Percentiles rank a stretch among this genome's conserved stretches.
phyloP scores from a whole-genome alignment of 2,329 filamentous ascomycete species.

The Phaeosphaeriaceae sp. region DNA sequence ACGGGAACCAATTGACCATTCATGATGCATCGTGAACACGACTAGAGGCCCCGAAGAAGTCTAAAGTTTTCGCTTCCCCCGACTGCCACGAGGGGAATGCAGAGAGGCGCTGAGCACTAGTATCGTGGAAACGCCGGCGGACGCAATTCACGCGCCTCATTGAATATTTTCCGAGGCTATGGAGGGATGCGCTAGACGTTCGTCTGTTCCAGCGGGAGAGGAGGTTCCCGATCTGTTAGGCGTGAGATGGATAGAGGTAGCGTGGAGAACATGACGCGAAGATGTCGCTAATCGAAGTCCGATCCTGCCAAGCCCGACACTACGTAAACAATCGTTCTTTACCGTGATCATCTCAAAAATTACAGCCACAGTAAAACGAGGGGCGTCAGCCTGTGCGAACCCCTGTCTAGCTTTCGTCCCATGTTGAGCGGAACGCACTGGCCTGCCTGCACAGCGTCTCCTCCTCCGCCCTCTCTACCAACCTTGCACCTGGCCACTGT shows the following conservation, averaged over 20 bases:
- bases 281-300: neutral
- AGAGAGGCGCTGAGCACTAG: neutral
- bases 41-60: neutral
- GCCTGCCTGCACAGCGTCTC: neutral
- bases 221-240: neutral
- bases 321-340: neutral
- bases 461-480: neutral
- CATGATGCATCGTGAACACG: neutral
- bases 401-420: neutral
- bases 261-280: neutral
- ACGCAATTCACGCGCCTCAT: neutral
- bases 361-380: neutral
- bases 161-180: neutral
- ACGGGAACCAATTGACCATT: slow-evolving; percentile 3
- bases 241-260: neutral
- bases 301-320: slow-evolving; percentile 1
- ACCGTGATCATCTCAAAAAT: neutral
- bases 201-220: slow-evolving; percentile 1
- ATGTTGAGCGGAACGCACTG: slow-evolving; percentile 1
- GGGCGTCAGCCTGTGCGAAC: neutral
- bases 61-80: neutral
- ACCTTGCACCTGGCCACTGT: slow-evolving; percentile 1
- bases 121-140: neutral
- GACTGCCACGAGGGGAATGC: neutral
- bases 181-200: neutral